phyloP scores from a whole-genome alignment of 2,329 filamentous ascomycete genomes.

The Fusarium siculi region DNA sequence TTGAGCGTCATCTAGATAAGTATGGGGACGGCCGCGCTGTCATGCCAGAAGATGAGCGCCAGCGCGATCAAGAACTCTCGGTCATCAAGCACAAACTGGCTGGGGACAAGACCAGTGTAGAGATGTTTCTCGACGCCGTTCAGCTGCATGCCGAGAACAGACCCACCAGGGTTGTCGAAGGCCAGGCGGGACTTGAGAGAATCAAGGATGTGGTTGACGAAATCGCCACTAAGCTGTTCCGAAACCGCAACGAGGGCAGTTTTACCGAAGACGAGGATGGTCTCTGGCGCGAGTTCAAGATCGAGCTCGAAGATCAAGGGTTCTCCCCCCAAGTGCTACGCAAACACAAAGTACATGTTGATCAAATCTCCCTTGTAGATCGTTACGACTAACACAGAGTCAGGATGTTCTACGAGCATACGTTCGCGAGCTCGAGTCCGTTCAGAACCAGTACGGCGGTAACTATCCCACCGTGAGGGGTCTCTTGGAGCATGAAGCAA shows the following conservation, averaged over 20 bases:
- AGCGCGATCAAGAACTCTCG: constrained; percentile 53
- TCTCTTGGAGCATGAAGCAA: constrained; percentile 59
- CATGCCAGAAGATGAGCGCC: constrained; percentile 45
- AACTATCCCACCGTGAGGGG: constrained; percentile 63
- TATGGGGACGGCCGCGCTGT: constrained; percentile 48
- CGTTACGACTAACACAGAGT: constrained; percentile 32
- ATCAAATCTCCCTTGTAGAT: constrained; percentile 3
- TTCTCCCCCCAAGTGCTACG: constrained; percentile 65
- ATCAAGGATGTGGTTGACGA: constrained; percentile 71
- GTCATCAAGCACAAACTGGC: constrained; percentile 59
- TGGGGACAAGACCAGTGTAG: constrained; percentile 63
- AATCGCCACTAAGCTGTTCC: constrained; percentile 64
- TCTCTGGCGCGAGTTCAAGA: constrained; percentile 67
- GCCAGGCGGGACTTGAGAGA: constrained; percentile 57
- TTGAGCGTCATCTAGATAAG: constrained; percentile 63
- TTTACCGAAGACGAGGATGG: constrained; percentile 59
- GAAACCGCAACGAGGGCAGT: constrained; percentile 52
- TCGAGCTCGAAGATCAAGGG: constrained; percentile 67
- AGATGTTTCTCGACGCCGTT: constrained; percentile 67
- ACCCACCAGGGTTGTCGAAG: constrained; percentile 48
- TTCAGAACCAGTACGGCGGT: constrained; percentile 55
- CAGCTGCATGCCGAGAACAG: constrained; percentile 60
- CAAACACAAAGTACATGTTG: constrained; percentile 64
- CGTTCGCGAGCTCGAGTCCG: constrained; percentile 67
- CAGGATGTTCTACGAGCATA: constrained; percentile 70